Conservation (phyloP, 495 filamentous ascomycete species). For the Penicillium verhagenii region DNA sequence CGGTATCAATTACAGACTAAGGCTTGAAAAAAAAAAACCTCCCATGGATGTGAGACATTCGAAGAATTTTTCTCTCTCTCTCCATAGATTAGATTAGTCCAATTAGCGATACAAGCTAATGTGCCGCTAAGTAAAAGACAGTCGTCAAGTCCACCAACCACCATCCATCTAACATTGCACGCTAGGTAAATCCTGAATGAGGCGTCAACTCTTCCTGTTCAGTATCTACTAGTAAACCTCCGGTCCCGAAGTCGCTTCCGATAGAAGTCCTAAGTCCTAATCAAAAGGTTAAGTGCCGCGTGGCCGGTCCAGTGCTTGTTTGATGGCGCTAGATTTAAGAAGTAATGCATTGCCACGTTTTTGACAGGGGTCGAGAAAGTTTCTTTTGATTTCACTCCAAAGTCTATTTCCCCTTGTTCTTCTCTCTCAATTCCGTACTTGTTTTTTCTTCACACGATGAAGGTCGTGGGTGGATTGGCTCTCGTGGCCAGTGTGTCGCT, state of each 20-base stretch:
- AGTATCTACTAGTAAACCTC: neutral
- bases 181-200: neutral
- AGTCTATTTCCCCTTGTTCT: neutral
- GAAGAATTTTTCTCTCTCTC: too few species aligned
- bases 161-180: too few species aligned
- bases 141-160: neutral
- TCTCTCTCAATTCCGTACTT: neutral
- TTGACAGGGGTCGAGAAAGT: neutral
- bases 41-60: too few species aligned
- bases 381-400: neutral
- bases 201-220: neutral
- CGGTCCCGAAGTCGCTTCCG: neutral
- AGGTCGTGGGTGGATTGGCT: neutral
- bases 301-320: neutral
- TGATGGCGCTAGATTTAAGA: neutral
- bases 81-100: too few species aligned
- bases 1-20: too few species aligned
- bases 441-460: neutral
- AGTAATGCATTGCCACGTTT: neutral
- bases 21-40: too few species aligned
- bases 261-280: neutral
- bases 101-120: neutral
- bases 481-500: conserved; percentile 3
- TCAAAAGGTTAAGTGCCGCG: neutral
- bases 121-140: neutral